Evolutionary conservation across 768 basidiomycete genomes (phyloP), one percentile per base, ranked within the genome.

Genomic region (Amanita pallidorosea): DNA sequence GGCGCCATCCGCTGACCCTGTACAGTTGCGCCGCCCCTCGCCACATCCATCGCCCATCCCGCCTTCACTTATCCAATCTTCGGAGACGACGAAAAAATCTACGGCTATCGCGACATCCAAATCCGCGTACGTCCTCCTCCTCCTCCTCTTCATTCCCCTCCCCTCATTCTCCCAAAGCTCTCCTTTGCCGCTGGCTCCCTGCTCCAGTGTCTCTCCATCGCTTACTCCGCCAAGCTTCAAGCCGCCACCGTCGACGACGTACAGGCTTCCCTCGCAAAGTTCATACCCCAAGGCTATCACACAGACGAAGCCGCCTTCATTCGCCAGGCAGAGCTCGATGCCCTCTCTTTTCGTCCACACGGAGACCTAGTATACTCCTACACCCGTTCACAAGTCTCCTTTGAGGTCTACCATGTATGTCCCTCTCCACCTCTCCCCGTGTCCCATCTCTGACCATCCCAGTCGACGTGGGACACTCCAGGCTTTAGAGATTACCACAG

Each of bases 41-140:
- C 83, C 76, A 53, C 12, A 7, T 75, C 79, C 53, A 68, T 72
- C 17, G 97, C 96, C 66, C 76, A 86, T 54, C 95, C 95, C 2
- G 69, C 73, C 3, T 99, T 98, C 70, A 97, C 95, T 0, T 99
- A 99, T 67, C 93, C 95, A 5, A 93, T 99, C 60, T 97, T 83
- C 61, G 95, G 95, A 47, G 91, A 97, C 59, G 88, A 95, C 48
- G 93, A 99, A 69, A 93, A 84, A 69, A 85, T 98, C 51, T 97
- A 95, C 63, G 95, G 95, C 2, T 98, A 96, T 67, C 76, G 81
- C 54, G 84, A 84, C 60, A 74, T 99, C 31, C 63, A 75, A 23
- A 84, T 98, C 58, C 81, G 95, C 62, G 93, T 96, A 61, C 55
- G 82, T 67, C 44, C 22, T 8, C 11, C 33, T 18, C 20, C 33